Evolutionary conservation across 805 yeast species (phyloP), one percentile per base, ranked within the genome.

Genomic region (Saitoella complicata): DNA sequence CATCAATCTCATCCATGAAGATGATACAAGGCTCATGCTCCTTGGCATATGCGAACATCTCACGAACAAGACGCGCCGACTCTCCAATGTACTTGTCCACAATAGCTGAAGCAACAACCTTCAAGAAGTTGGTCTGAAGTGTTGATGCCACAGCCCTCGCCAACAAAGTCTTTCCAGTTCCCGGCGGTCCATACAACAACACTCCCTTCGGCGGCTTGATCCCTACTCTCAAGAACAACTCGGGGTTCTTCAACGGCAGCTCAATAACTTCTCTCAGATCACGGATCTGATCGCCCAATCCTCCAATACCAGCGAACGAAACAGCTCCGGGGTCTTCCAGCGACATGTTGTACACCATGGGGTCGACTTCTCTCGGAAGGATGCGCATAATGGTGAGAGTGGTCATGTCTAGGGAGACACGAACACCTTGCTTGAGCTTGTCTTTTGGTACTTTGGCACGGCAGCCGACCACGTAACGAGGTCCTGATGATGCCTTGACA

Each of bases 201-300:
- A 88, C 97, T 62, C 97, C 98, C 64, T 91, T 91, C 46, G 98
- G 98, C n/a, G 96, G 94, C 60, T 86, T 86, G 63, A 91, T 91
- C 41, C 98, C 98, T 33, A 91, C 95, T 61, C 98, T 78, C 49
- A 82, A 69, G 63, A 91, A 91, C 55, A 91, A 72, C 65, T 91
- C 98, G 2, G 98, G 98, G 62, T 91, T 91, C 64, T 91, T 91
- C 58, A 91, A 72, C 2, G 98, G 98, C 57, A 91, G 69, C 65
- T 91, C 98, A 60, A 91, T 91, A 46, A 91, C 98, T 67, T 91
- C 98, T 62, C 98, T 78, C 54, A 91, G 72, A 66, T 91, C 97
- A 56, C 97, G 73, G 54, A 91, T 86, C 64, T 91, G 98, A 54
- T 91, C 97, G 41, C 78, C 80, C 52, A 91, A 72, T 49, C 98